A percentile compares a stretch with the other conserved stretches of the same genome.
These are phyloP conservation scores for Alternaria alternata DNA, from an alignment of 2,329 filamentous ascomycete species.

Conservation along the genomic window DNA sequence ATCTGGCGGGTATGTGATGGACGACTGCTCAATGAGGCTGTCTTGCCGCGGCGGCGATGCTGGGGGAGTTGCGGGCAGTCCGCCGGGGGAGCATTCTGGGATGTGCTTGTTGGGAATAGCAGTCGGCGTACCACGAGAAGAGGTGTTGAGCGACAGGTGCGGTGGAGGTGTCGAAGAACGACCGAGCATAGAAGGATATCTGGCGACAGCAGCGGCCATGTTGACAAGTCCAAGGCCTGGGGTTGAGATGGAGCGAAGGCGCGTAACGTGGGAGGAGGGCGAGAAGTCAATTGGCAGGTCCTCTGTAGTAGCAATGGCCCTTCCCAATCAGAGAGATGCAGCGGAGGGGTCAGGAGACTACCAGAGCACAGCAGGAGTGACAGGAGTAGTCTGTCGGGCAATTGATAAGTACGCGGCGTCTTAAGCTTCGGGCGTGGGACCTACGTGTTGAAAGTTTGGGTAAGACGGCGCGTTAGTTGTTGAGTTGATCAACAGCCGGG, in stretches of 20 bases:
- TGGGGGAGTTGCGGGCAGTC: slow-evolving; percentile 61
- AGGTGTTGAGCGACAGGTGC: slow-evolving; percentile 66
- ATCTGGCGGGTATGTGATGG: slow-evolving; percentile 78
- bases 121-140: slow-evolving; percentile 64
- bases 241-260: slow-evolving; percentile 32
- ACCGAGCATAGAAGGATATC: slow-evolving; percentile 46
- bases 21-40: slow-evolving; percentile 66
- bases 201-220: slow-evolving; percentile 56
- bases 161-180: slow-evolving; percentile 59
- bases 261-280: slow-evolving; percentile 34
- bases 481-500: slow-evolving; percentile 35
- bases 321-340: slow-evolving; percentile 22
- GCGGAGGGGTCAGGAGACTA: slow-evolving; percentile 10
- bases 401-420: slow-evolving; percentile 23
- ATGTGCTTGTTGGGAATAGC: slow-evolving; percentile 87
- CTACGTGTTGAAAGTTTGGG: slow-evolving; percentile 18
- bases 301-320: slow-evolving; percentile 11
- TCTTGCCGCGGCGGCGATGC: slow-evolving; percentile 69
- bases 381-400: slow-evolving; percentile 20
- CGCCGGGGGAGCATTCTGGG: slow-evolving; percentile 85
- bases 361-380: slow-evolving; percentile 27
- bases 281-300: slow-evolving; percentile 9
- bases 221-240: slow-evolving; percentile 18
- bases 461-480: slow-evolving; percentile 13
- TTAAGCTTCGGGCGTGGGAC: slow-evolving; percentile 11